Percentiles rank a stretch among this genome's conserved stretches.
Evolutionary conservation across 441 rosid species (phyloP).

Genomic region (Viola pubescens): DNA sequence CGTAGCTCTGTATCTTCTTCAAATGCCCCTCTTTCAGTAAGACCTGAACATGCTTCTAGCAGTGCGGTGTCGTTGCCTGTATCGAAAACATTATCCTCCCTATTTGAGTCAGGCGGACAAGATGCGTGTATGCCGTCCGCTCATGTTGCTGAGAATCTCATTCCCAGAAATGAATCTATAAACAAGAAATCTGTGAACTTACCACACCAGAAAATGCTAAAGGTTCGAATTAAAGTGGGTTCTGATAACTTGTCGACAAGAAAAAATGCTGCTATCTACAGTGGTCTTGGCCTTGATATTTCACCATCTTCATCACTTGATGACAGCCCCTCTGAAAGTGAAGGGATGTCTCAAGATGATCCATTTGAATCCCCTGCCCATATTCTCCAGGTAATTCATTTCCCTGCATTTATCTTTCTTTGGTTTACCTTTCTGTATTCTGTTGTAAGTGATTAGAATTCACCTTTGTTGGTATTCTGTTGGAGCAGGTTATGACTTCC

Average conservation of each 20-base stretch:
- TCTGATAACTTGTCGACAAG: slow-evolving; percentile 61
- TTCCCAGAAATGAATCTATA: slow-evolving; percentile 30
- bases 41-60: slow-evolving; percentile 33
- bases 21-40: slow-evolving; percentile 31
- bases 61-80: slow-evolving; percentile 27
- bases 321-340: slow-evolving; percentile 79
- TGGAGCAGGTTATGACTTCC: slow-evolving; percentile 76
- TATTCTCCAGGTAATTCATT: slow-evolving; percentile 57
- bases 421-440: slow-evolving; percentile 13
- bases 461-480: slow-evolving; percentile 22
- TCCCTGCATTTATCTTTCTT: slow-evolving; percentile 14
- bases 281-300: slow-evolving; percentile 92
- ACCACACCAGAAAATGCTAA: slow-evolving; percentile 63
- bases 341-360: slow-evolving; percentile 48
- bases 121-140: slow-evolving; percentile 37
- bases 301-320: slow-evolving; percentile 84
- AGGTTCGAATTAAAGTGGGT: slow-evolving; percentile 82
- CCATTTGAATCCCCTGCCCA: slow-evolving; percentile 52
- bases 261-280: slow-evolving; percentile 78
- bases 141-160: slow-evolving; percentile 31
- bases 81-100: slow-evolving; percentile 34
- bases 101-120: slow-evolving; percentile 36
- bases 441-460: slow-evolving; percentile 12
- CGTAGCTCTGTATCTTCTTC: slow-evolving; percentile 31
- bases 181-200: slow-evolving; percentile 41